A percentile compares a stretch with the other conserved stretches of the same genome.
These are phyloP conservation scores for Vicia faba DNA, from an alignment of 306 rosid genomes.

Conservation along the genomic window DNA sequence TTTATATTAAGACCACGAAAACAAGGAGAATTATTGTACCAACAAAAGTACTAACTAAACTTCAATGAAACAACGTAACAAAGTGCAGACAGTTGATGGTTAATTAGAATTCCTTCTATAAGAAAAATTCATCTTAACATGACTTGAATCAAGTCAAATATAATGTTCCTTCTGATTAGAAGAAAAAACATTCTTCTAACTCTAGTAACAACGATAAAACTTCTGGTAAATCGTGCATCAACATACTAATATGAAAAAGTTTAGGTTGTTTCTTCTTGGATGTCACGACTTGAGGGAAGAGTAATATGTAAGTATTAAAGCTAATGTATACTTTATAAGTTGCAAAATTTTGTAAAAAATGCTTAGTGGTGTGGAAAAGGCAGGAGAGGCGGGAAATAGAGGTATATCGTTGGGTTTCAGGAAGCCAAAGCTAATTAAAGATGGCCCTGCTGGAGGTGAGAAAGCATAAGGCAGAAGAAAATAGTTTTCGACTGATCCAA, in stretches of 20 bases:
- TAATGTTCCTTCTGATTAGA: no score
- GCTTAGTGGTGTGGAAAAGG: no score
- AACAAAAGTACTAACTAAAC: conserved; percentile 2
- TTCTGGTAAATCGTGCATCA: neutral
- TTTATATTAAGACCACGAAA: conserved; percentile 24
- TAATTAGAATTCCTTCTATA: neutral
- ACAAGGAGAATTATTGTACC: neutral
- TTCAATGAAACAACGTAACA: no score
- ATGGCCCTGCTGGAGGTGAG: conserved; percentile 39
- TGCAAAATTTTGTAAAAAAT: no score
- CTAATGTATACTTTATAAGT: no score
- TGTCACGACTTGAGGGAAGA: no score
- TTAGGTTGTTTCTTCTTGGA: no score
- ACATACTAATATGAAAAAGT: neutral
- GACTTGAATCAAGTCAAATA: no score
- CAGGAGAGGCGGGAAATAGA: no score
- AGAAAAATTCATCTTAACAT: neutral
- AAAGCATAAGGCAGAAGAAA: conserved; percentile 36
- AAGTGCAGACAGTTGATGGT: neutral
- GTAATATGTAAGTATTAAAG: no score
- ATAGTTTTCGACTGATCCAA: conserved; percentile 49
- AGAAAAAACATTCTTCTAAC: no score
- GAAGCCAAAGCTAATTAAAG: conserved; percentile 71
- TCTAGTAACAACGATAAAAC: conserved; percentile 3
- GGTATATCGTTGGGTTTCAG: conserved; percentile 64